These are phyloP conservation scores for Phoenix dactylifera DNA, from an alignment of 176 grass and related monocot species.

Conservation along the genomic window DNA sequence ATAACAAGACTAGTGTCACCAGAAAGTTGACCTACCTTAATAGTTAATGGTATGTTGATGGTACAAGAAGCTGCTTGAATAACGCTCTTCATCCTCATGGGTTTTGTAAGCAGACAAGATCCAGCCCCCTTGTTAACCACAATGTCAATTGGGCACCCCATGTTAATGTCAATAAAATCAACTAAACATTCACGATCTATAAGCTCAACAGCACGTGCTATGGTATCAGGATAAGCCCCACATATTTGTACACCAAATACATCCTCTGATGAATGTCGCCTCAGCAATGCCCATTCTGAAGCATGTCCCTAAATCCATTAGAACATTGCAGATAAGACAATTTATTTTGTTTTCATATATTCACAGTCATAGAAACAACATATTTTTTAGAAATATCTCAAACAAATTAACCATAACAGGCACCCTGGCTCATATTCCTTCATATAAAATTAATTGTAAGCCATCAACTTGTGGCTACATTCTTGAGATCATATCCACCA, in stretches of 20 bases:
- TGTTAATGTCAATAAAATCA: conserved; percentile 95
- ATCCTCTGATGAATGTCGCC: conserved; percentile 77
- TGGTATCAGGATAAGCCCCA: conserved; percentile 75
- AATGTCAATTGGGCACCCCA: conserved; percentile 93
- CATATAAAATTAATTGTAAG: too few species aligned
- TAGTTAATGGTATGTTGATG: conserved; percentile 60
- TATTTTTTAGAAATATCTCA: too few species aligned
- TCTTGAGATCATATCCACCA: too few species aligned
- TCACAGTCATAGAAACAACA: too few species aligned
- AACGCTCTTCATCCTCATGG: conserved; percentile 80
- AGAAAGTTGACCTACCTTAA: conserved; percentile 44
- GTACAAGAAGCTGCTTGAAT: conserved; percentile 59
- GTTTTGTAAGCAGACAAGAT: conserved; percentile 69
- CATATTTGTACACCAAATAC: conserved; percentile 91
- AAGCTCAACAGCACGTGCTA: conserved; percentile 75
- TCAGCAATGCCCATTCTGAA: conserved; percentile 95
- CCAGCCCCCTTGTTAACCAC: conserved; percentile 88
- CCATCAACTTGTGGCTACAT: too few species aligned
- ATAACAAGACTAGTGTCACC: too few species aligned
- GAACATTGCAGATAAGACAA: too few species aligned
- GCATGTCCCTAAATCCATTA: conserved; percentile 50
- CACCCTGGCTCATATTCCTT: too few species aligned
- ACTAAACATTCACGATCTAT: conserved; percentile 62
- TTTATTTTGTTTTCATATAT: too few species aligned
- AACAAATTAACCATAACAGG: too few species aligned